These are phyloP conservation scores for Eucalyptus marginata DNA, from an alignment of 345 rosid species.

Conservation along the genomic window DNA sequence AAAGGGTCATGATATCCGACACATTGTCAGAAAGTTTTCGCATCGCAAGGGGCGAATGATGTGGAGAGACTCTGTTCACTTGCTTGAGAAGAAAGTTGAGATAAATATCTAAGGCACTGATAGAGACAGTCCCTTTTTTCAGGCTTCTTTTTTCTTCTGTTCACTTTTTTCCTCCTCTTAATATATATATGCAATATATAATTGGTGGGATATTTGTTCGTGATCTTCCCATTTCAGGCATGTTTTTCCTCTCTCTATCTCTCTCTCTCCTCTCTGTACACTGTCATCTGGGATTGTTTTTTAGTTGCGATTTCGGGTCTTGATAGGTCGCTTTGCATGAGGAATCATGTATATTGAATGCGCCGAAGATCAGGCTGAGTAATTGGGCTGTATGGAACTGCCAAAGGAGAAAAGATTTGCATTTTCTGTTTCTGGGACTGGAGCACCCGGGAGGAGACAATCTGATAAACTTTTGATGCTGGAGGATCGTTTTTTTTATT, in stretches of 20 bases:
- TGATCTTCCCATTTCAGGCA: constrained; percentile 14
- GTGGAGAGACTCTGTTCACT: not conserved
- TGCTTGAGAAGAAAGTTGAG: not conserved
- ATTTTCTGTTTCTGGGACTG: not conserved
- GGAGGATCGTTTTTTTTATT: not conserved
- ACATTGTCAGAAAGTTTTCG: not conserved
- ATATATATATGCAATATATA: not conserved
- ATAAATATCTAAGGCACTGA: not conserved
- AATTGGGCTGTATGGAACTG: not conserved
- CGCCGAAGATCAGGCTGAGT: not conserved
- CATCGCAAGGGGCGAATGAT: not conserved
- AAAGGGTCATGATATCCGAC: not conserved
- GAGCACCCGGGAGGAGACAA: not conserved
- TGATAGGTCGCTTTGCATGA: not conserved
- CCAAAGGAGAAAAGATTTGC: not conserved
- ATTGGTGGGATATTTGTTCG: not conserved
- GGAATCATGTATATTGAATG: not conserved
- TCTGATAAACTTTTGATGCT: not conserved
- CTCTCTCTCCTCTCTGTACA: not conserved
- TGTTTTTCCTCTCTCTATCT: constrained; percentile 10
- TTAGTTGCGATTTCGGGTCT: not conserved
- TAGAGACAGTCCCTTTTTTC: not conserved
- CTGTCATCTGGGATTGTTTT: not conserved
- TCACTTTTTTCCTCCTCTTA: too few species aligned
- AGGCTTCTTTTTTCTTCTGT: not conserved